Base-by-base conservation (phyloP, 116 monocot genomes). In the Phalaenopsis hybrid region DNA sequence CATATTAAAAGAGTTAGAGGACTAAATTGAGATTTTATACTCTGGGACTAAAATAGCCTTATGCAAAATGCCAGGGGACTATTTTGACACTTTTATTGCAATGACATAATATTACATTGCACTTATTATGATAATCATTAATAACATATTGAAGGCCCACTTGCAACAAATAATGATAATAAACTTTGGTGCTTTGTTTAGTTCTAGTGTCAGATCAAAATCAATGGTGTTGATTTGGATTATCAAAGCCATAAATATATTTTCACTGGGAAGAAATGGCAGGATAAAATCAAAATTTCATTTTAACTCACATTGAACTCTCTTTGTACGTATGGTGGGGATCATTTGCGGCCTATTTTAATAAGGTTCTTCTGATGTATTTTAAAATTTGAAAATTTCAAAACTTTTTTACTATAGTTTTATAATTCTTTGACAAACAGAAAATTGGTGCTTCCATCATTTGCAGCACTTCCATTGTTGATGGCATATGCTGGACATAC, bases 401-500 rank as follows among this genome's bases (percentile, higher is more conserved):
- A 46, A 13, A 44, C 0, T 2, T 37, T 37, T 37, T 72, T 5
- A 41, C 8, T 34, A 15, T 37, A 13, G 16, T 72, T 34, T 72
- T 37, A 72, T 72, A 12, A 48, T 37, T 21, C 51, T 86, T 28
- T 68, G 81, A 79, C 50, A 31, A 81, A 83, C 90, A 98, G 98
- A 87, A 98, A 98, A 85, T 83, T 98, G 81, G 73, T 93, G 46
- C 75, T 98, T 79, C 98, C 98, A 20, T 88, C 95, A 74, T 89
- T 95, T 90, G 98, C 98, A 18, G 91, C 95, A 84, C 92, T 98
- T 84, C 98, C 95, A 11, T 83, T 95, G 76, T 87, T 98, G 89
- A 93, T 98, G 93, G 95, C 98, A 75, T 98, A 98, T 93, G 98
- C 95, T 87, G 95, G 98, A 28, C 95, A 92, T 86, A 98, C 95